Conservation (phyloP, 192 early-diverging fungal species). For the Mortierella claussenii region DNA sequence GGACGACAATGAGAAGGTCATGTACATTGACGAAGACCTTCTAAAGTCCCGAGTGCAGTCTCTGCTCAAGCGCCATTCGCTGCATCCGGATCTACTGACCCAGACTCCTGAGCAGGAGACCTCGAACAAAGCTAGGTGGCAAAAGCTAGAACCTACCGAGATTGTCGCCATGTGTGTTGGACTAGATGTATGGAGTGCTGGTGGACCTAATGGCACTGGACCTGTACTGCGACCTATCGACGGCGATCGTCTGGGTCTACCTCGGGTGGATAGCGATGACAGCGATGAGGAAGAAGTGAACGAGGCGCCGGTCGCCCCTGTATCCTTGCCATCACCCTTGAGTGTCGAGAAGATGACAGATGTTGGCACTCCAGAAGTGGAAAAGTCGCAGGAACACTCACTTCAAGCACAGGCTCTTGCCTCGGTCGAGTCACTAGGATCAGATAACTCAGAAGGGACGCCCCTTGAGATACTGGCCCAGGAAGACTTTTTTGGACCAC, state of each 20-base stretch:
- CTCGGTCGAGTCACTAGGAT: slow-evolving; percentile 26
- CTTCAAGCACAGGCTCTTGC: background rate
- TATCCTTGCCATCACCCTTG: background rate
- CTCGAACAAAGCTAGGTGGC: slow-evolving; percentile 58
- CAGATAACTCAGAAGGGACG: slow-evolving; percentile 23
- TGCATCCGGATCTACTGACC: slow-evolving; percentile 62
- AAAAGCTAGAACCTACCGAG: slow-evolving; percentile 69
- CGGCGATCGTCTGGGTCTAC: slow-evolving; percentile 2
- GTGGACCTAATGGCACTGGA: slow-evolving; percentile 45
- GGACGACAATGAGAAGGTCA: background rate
- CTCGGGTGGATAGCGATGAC: slow-evolving; percentile 13
- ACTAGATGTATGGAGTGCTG: slow-evolving; percentile 64
- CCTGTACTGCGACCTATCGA: slow-evolving; percentile 27
- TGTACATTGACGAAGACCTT: slow-evolving; percentile 44
- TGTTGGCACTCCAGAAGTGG: background rate
- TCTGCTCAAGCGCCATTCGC: slow-evolving; percentile 61
- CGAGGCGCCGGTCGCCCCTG: background rate
- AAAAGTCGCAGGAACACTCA: background rate
- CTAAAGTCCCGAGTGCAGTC: slow-evolving; percentile 43
- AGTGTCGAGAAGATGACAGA: background rate
- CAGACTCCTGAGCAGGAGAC: slow-evolving; percentile 56
- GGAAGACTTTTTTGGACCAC: slow-evolving; percentile 32
- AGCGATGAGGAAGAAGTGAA: slow-evolving; percentile 3
- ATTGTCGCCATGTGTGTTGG: slow-evolving; percentile 68
- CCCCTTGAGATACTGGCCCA: slow-evolving; percentile 39